Percentiles rank a stretch among this genome's conserved stretches.
Conservation (phyloP, 1,284 basidiomycete genomes). For the Tilletia caries region DNA sequence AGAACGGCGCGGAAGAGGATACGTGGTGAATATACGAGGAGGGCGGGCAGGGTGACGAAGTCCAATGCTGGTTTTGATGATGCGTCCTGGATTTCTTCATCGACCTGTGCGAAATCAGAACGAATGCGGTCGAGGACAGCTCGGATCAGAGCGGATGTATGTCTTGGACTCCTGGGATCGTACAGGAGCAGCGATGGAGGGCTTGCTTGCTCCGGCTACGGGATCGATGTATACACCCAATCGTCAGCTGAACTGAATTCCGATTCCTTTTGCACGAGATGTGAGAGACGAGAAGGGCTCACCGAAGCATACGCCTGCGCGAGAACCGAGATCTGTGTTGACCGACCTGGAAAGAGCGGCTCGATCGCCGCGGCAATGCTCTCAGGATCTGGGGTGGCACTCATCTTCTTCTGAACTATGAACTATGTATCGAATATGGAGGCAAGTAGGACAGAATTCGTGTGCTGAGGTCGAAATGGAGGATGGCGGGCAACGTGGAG, state of each 20-base stretch:
- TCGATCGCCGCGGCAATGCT: background rate
- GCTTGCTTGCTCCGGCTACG: constrained; percentile 21
- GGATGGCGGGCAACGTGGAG: background rate
- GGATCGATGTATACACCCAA: too few relatives aligned
- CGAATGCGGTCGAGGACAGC: constrained; percentile 9
- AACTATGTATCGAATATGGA: too few relatives aligned
- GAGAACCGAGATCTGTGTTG: background rate
- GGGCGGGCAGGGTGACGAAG: constrained; percentile 16
- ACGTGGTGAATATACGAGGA: constrained; percentile 24
- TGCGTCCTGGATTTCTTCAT: background rate
- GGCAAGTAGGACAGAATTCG: too few relatives aligned
- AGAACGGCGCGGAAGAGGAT: constrained; percentile 31
- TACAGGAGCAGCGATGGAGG: constrained; percentile 28
- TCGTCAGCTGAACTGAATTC: too few relatives aligned
- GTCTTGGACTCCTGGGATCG: constrained; percentile 32
- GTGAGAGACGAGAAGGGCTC: background rate
- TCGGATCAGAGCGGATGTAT: constrained; percentile 24
- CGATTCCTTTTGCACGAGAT: too few relatives aligned
- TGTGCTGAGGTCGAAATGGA: too few relatives aligned
- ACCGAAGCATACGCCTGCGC: background rate
- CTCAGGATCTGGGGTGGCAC: too few relatives aligned
- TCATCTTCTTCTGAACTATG: too few relatives aligned
- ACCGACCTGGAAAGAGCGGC: background rate
- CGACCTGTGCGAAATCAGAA: background rate
- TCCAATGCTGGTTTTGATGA: constrained; percentile 5